A percentile compares a stretch with the other conserved stretches of the same genome.
Conservation (phyloP, 139 green algal genomes). For the Chlorella sp. region DNA sequence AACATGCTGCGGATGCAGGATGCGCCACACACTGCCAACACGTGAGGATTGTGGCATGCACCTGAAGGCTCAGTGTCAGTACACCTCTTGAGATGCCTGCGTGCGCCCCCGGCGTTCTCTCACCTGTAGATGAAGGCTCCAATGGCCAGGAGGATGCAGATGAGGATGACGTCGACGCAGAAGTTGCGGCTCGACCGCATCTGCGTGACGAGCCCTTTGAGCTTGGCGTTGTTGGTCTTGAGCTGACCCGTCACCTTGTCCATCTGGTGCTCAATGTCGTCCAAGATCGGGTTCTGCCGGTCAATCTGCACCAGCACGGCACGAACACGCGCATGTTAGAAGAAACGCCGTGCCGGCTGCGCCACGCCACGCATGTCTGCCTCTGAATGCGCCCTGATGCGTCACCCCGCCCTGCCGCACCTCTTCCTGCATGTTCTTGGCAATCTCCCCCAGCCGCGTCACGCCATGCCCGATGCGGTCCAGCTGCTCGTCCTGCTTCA, state of each 20-base stretch:
- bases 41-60: no score
- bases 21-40: no score
- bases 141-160: constrained; percentile 73
- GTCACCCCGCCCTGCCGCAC: no score
- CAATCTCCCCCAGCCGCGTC: constrained; percentile 64
- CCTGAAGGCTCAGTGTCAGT: no score
- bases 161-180: constrained; percentile 79
- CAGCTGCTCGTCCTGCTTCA: constrained; percentile 65
- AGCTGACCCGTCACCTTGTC: constrained; percentile 65
- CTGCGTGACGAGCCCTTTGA: constrained; percentile 70
- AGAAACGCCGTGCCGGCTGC: no score
- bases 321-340: no score
- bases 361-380: no score
- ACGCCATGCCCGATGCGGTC: constrained; percentile 70
- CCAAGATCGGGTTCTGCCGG: constrained; percentile 70
- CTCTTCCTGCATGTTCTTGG: constrained; percentile 46
- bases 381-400: no score
- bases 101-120: no score
- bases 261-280: constrained; percentile 68
- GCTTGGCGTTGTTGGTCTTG: constrained; percentile 76
- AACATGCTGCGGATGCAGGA: no score
- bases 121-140: no score
- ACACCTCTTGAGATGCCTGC: no score
- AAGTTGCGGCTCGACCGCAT: constrained; percentile 76
- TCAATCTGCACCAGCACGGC: constrained; percentile 58